A percentile compares a stretch with the other conserved stretches of the same genome.
Evolutionary conservation across 2,329 filamentous ascomycete genomes (phyloP).

Genomic region (Pseudogymnoascus sp.): DNA sequence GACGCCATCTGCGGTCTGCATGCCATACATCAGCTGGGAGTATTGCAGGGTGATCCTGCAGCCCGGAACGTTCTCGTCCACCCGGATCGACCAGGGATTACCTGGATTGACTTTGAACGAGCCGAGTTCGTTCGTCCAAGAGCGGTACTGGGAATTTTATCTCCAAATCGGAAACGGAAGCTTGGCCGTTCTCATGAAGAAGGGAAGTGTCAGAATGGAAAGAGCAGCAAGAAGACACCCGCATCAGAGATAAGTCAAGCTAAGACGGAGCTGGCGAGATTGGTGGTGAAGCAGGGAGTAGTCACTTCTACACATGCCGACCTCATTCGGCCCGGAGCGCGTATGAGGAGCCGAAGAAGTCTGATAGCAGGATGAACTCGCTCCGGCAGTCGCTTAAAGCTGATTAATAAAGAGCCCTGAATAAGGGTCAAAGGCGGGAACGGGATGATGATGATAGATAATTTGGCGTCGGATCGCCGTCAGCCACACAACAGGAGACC

Average conservation of each 20-base stretch:
- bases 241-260: background rate
- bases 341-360: background rate
- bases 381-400: background rate
- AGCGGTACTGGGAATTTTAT: background rate
- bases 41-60: background rate
- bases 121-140: background rate
- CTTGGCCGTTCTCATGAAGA: background rate
- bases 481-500: too few relatives aligned
- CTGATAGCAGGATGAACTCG: background rate
- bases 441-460: too few relatives aligned
- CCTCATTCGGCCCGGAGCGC: background rate
- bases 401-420: too few relatives aligned
- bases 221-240: background rate
- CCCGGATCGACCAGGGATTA: background rate
- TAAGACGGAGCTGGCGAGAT: conserved; percentile 2
- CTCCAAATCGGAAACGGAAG: conserved; percentile 1
- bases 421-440: too few relatives aligned
- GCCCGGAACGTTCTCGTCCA: background rate
- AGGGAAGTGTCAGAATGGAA: background rate
- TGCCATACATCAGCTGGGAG: background rate
- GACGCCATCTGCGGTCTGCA: background rate
- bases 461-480: too few relatives aligned
- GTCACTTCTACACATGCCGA: conserved; percentile 1
- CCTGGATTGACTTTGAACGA: background rate
- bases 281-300: background rate